phyloP scores from a whole-genome alignment of 2,329 filamentous ascomycete species.

The Penicillium sp. region DNA sequence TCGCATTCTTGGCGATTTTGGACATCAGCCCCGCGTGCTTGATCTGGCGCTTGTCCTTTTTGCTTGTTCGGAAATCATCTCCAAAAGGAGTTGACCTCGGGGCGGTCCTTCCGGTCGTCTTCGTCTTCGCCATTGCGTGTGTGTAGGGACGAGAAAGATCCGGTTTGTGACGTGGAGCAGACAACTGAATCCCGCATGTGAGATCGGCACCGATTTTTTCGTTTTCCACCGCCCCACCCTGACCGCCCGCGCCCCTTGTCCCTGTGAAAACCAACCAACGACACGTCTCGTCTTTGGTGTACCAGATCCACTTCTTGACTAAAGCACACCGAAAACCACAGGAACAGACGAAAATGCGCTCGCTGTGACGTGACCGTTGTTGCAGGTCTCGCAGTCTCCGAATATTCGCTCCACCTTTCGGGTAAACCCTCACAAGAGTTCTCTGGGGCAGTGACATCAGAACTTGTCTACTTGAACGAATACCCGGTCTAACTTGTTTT shows the following conservation, averaged over 20 bases:
- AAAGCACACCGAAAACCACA: neutral
- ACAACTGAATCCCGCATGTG: slow-evolving; percentile 7
- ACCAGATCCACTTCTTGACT: neutral
- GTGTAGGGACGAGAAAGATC: slow-evolving; percentile 14
- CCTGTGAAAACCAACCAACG: slow-evolving; percentile 2
- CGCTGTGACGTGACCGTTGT: slow-evolving; percentile 21
- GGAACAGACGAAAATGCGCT: slow-evolving; percentile 12
- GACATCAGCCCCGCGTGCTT: slow-evolving; percentile 79
- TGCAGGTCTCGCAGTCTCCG: neutral
- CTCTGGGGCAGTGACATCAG: slow-evolving; percentile 17
- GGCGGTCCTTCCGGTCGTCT: slow-evolving; percentile 7
- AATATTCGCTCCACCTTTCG: slow-evolving; percentile 15
- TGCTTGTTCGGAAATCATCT: slow-evolving; percentile 65
- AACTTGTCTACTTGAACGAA: slow-evolving; percentile 3
- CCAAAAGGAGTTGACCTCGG: slow-evolving; percentile 20
- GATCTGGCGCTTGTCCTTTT: slow-evolving; percentile 79
- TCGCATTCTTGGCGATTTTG: slow-evolving; percentile 66
- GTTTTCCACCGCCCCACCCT: slow-evolving; percentile 1
- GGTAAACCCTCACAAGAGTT: slow-evolving; percentile 5
- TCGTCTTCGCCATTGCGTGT: slow-evolving; percentile 14
- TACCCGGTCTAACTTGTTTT: slow-evolving; percentile 11
- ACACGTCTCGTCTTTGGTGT: neutral
- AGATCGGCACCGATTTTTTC: slow-evolving; percentile 9
- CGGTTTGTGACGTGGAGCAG: slow-evolving; percentile 7
- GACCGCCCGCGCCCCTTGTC: slow-evolving; percentile 17